A percentile compares a stretch with the other conserved stretches of the same genome.
Evolutionary conservation across 306 rosid genomes (phyloP).

Genomic region (Sicyos edulis): DNA sequence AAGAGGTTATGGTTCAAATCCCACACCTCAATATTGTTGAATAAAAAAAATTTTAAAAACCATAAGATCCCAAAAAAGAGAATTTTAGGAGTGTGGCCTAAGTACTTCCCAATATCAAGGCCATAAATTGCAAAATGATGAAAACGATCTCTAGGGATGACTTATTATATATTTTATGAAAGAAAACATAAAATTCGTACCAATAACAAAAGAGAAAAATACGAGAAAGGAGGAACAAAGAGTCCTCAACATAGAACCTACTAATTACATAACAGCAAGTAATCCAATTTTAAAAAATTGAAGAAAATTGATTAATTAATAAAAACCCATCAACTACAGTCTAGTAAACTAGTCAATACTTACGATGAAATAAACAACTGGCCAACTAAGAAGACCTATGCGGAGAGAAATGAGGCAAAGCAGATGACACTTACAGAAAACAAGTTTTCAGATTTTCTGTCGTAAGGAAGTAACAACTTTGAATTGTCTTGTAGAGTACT

Average conservation of each 20-base stretch:
- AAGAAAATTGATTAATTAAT: neutral
- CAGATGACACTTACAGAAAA: slow-evolving; percentile 56
- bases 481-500: slow-evolving; percentile 47
- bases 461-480: slow-evolving; percentile 85
- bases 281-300: neutral
- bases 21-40: too few relatives aligned
- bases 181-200: too few relatives aligned
- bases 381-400: neutral
- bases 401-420: slow-evolving; percentile 6
- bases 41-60: too few relatives aligned
- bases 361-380: neutral
- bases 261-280: neutral
- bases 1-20: too few relatives aligned
- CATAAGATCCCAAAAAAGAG: too few relatives aligned
- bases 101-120: neutral
- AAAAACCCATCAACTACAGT: slow-evolving; percentile 4
- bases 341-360: neutral
- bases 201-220: neutral
- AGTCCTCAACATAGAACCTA: neutral
- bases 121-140: neutral
- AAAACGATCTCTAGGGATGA: neutral
- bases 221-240: neutral
- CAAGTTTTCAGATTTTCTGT: slow-evolving; percentile 75
- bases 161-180: too few relatives aligned
- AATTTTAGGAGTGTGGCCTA: neutral